Percentiles rank a stretch among this genome's conserved stretches.
Evolutionary conservation across 306 rosid genomes (phyloP).

Genomic region (Casuarina glauca): DNA sequence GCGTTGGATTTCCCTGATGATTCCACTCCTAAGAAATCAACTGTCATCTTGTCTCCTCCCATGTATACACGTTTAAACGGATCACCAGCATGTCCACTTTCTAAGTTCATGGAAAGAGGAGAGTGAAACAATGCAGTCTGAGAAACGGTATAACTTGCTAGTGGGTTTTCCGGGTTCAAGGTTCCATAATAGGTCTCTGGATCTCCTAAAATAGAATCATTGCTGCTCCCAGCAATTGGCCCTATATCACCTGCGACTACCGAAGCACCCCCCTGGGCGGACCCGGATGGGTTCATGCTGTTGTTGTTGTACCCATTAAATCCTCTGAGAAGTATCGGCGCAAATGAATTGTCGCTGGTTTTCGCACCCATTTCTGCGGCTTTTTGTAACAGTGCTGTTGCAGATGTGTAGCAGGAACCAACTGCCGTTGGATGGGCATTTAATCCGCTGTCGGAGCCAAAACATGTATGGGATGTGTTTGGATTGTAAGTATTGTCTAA

Average conservation of each 20-base stretch:
- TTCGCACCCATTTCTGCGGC: conserved; percentile 87
- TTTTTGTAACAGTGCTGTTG: conserved; percentile 77
- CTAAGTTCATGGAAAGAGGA: neutral
- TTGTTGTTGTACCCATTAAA: neutral
- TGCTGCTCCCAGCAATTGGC: neutral
- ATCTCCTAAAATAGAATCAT: neutral
- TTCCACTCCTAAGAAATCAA: neutral
- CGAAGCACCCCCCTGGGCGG: neutral
- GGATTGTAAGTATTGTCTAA: neutral
- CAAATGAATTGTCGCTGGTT: neutral
- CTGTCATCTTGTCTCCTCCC: neutral
- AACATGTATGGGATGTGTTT: neutral
- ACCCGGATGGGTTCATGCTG: neutral
- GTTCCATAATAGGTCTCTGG: neutral
- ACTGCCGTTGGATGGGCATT: conserved; percentile 32
- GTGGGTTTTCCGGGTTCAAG: neutral
- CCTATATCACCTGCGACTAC: neutral
- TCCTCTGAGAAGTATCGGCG: neutral
- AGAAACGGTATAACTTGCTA: neutral
- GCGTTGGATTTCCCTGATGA: neutral
- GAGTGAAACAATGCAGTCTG: neutral
- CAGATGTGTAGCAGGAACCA: conserved; percentile 58
- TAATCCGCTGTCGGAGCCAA: neutral
- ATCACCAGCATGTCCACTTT: neutral
- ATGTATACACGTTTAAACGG: neutral